Conservation (phyloP, 1,284 basidiomycete genomes). For the Ganoderma resinaceum region DNA sequence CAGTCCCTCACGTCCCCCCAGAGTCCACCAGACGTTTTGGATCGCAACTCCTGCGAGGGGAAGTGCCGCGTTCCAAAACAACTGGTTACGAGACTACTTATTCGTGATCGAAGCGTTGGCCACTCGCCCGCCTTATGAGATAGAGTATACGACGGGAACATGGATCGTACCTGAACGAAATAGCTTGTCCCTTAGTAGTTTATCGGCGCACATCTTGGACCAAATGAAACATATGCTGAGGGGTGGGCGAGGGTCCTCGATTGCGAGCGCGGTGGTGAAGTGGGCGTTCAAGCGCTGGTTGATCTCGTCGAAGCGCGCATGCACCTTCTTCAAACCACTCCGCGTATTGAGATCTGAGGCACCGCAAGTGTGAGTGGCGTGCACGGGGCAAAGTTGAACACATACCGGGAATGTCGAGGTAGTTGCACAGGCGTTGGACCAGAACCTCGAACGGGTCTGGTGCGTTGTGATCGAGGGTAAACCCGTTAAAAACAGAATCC, state of each 20-base stretch:
- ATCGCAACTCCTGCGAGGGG: no score
- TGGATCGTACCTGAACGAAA: background rate
- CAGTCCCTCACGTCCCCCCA: no score
- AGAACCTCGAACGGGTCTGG: background rate
- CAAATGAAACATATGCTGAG: background rate
- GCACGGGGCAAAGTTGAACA: background rate
- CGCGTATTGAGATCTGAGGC: background rate
- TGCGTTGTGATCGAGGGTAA: background rate
- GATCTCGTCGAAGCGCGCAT: background rate
- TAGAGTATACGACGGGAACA: background rate
- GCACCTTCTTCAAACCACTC: background rate
- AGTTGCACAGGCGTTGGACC: background rate
- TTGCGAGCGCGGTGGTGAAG: background rate
- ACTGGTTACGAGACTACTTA: no score
- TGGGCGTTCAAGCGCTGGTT: background rate
- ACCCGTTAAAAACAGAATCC: background rate
- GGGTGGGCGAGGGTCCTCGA: background rate
- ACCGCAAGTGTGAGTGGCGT: background rate
- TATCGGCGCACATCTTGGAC: slow-evolving; percentile 3
- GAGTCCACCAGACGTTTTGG: no score
- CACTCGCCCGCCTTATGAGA: background rate
- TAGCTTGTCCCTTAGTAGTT: background rate
- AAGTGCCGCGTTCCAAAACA: no score
- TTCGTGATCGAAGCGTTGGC: no score
- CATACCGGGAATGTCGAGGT: background rate